Base-by-base conservation (phyloP, 306 rosid genomes). In the Neltuma alba region DNA sequence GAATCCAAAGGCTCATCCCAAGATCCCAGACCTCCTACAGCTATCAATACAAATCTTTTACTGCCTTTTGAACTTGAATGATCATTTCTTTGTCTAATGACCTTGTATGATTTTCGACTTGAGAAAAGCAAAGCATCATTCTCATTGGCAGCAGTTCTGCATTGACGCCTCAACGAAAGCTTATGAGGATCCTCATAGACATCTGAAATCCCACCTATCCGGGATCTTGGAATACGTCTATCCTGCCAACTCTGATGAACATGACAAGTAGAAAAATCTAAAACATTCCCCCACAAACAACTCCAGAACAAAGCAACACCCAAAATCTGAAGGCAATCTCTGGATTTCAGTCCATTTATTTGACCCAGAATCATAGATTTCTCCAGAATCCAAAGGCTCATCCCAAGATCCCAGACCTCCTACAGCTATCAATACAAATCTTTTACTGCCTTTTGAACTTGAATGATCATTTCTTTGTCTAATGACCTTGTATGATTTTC, bases 381-480 rank as follows among this genome's bases (percentile, higher is more conserved):
- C 99, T 79, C 96, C 99, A 41, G 98, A 91, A 83, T 93, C 93
- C 80, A 96, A 76, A 67, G 97, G 99, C 74, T 96, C 99, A 37
- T 96, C 99, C 99, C 99, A 93, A 71, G 94, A 86, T 73, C 99
- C 99, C 80, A 83, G 89, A 83, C 98, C 99, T 27, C 99, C 99
- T 14, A 96, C 90, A 76, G 92, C 93, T 80, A 96, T 83, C 80
- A 93, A 87, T 86, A 96, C 86, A 82, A 89, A 89, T 82, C 99
- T 90, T 81, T 85, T 86, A 52, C 80, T 55, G 12, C 89, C 82
- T 83, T 84, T 96, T 76, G 85, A 81, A 76, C 86, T 82, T 37
- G 89, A 86, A 76, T 80, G 93, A 80, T 92, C 97, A 72, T 86
- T 91, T 85, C 74, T 90, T 40, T 91, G 94, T 81, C 90, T 91